Evolutionary conservation across 2,329 filamentous ascomycete genomes (phyloP).

Genomic region (Trichoderma sp.): DNA sequence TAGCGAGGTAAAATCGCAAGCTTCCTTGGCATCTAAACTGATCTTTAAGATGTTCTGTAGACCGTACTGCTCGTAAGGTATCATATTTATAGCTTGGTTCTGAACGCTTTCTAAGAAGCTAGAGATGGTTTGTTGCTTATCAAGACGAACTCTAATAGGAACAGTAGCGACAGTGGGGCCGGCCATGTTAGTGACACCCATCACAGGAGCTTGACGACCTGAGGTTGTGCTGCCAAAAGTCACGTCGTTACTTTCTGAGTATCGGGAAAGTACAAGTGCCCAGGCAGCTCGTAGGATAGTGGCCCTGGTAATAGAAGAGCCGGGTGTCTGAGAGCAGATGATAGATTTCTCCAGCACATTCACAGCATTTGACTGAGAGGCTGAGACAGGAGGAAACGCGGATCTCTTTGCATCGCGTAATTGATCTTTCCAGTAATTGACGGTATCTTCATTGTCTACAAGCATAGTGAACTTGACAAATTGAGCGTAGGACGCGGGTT

Average conservation of each 20-base stretch:
- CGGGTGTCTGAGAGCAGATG: not conserved
- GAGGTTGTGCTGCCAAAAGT: conserved; percentile 30
- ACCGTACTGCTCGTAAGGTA: conserved; percentile 24
- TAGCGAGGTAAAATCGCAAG: conserved; percentile 29
- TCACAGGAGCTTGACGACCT: conserved; percentile 29
- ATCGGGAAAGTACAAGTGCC: conserved; percentile 25
- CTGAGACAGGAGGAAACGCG: conserved; percentile 1
- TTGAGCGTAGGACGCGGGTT: conserved; percentile 11
- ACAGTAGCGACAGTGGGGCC: conserved; percentile 34
- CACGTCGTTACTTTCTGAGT: conserved; percentile 24
- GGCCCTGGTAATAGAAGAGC: conserved; percentile 21
- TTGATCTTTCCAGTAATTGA: conserved; percentile 10
- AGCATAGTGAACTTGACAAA: conserved; percentile 21
- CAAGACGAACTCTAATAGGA: conserved; percentile 26
- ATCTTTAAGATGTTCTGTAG: conserved; percentile 24
- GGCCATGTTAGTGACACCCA: conserved; percentile 27
- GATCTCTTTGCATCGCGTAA: conserved; percentile 9
- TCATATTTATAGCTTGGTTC: not conserved
- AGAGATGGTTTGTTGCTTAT: conserved; percentile 14
- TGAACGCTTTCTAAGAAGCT: conserved; percentile 22
- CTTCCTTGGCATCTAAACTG: conserved; percentile 20
- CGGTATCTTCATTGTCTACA: not conserved
- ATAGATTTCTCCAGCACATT: conserved; percentile 8
- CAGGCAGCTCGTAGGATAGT: conserved; percentile 27
- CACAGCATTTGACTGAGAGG: not conserved